These are phyloP conservation scores for Cryoendolithus antarcticus DNA, from an alignment of 2,329 filamentous ascomycete species.

Conservation along the genomic window DNA sequence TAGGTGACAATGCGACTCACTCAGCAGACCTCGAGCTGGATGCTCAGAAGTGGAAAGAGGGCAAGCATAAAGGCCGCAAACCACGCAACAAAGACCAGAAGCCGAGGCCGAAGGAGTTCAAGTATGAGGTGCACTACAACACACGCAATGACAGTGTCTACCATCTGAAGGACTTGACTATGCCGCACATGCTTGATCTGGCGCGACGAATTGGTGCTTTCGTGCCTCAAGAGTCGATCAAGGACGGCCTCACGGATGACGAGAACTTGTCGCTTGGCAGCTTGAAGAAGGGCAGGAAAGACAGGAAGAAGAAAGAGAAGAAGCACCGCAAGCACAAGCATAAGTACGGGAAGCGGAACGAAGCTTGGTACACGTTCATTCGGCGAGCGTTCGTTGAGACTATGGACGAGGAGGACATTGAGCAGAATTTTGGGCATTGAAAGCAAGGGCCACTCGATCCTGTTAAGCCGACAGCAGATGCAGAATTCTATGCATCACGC, in stretches of 20 bases:
- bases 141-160: constrained; percentile 68
- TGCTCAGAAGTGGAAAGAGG: constrained; percentile 45
- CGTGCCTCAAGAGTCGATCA: constrained; percentile 22
- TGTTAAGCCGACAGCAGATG: too few relatives aligned
- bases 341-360: constrained; percentile 44
- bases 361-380: constrained; percentile 68
- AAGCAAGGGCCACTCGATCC: too few relatives aligned
- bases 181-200: constrained; percentile 65
- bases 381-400: constrained; percentile 69
- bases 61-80: constrained; percentile 50
- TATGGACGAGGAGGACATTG: constrained; percentile 52
- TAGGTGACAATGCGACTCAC: constrained; percentile 5
- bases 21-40: constrained; percentile 20
- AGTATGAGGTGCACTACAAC: constrained; percentile 74
- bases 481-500: too few relatives aligned
- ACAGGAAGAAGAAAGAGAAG: constrained; percentile 23
- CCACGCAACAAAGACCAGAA: constrained; percentile 35
- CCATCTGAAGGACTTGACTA: constrained; percentile 68
- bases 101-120: constrained; percentile 51
- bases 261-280: constrained; percentile 14
- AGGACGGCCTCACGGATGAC: constrained; percentile 20
- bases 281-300: constrained; percentile 20
- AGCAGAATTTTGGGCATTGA: constrained; percentile 26
- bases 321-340: constrained; percentile 27
- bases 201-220: constrained; percentile 63